Base-by-base conservation (phyloP, 257 asterid species). In the Vinca minor region DNA sequence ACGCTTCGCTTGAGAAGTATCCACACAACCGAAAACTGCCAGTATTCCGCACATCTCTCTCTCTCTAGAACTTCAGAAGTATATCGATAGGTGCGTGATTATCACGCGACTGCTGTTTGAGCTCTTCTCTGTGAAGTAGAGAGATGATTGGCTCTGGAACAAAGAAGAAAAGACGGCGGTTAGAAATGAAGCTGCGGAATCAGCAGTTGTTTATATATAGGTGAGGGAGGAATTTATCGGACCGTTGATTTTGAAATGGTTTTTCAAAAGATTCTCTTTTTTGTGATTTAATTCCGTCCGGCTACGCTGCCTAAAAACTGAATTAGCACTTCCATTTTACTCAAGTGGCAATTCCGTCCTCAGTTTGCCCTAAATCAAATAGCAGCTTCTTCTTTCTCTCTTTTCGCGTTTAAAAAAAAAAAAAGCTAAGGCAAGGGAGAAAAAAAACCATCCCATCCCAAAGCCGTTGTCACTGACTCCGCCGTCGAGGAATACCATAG, bases 1-100 rank as follows among this genome's bases (percentile, higher is more conserved):
- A 59, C 99, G 91, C 69, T 82, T 93, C 36, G 84, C 87, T 67
- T 84, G 95, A 68, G 97, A 77, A 69, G 75, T 83, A 64, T 89
- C 95, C 8, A 77, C 79, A 74, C 89, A 79, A 62, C 99, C 95
- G 14, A 93, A 84, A 65, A 89, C 97, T 6, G 99, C 99, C 9
- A 93, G 96, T 47, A 93, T 93, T 69, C 99, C 99, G 82, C 99
- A 93, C 99, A 93, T 93, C 59, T 53, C 75, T 47, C 62, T 48
- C 62, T 44, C 77, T 62, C 58, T 53, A 15, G 35, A n/a, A 15
- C n/a, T 45, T 53, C 70, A 4, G 15, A 11, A 21, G 58, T 61
- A 64, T 50, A 48, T 54, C 62, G 64, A 32, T 12, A 32, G 48
- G 56, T 28, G 62, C 57, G 65, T 15, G 25, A 46, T 62, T 45